A percentile compares a stretch with the other conserved stretches of the same genome.
phyloP scores from a whole-genome alignment of 495 filamentous ascomycete genomes.

The Aspergillus sclerotiicarbonarius region DNA sequence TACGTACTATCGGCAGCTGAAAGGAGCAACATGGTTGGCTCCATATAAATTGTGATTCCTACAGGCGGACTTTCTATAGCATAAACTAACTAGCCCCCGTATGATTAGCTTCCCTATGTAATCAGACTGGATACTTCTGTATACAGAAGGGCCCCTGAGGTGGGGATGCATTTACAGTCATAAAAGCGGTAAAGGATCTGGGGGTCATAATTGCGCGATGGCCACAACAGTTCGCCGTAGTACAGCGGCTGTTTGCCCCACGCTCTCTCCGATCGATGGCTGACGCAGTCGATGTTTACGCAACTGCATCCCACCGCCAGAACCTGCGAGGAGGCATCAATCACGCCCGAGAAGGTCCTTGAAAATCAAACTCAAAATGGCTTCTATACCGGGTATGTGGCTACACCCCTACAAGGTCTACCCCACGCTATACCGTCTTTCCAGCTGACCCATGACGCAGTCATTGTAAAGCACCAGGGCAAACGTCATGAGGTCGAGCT shows the following conservation, averaged over 20 bases:
- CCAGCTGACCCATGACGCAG: constrained; percentile 48
- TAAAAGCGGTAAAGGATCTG: no score
- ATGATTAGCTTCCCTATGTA: no score
- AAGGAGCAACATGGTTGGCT: no score
- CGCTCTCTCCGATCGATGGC: constrained; percentile 27
- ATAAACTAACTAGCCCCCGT: no score
- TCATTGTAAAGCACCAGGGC: constrained; percentile 91
- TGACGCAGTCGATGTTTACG: constrained; percentile 34
- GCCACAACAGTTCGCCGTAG: no score
- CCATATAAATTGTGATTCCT: no score
- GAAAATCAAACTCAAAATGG: constrained; percentile 45
- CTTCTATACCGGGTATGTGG: constrained; percentile 58
- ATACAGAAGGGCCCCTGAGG: no score
- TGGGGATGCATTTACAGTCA: no score
- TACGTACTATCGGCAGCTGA: no score
- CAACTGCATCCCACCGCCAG: constrained; percentile 15
- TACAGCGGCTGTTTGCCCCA: constrained; percentile 22
- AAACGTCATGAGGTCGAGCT: constrained; percentile 93
- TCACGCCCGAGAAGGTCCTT: constrained; percentile 1
- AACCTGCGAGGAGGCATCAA: constrained; percentile 3
- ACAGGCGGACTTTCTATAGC: no score
- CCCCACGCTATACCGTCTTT: background rate
- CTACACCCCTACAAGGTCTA: background rate
- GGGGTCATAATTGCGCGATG: no score
- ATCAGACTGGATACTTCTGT: no score